These are phyloP conservation scores for Tuber umbilicatum DNA, from an alignment of 495 filamentous ascomycete species.

Conservation along the genomic window DNA sequence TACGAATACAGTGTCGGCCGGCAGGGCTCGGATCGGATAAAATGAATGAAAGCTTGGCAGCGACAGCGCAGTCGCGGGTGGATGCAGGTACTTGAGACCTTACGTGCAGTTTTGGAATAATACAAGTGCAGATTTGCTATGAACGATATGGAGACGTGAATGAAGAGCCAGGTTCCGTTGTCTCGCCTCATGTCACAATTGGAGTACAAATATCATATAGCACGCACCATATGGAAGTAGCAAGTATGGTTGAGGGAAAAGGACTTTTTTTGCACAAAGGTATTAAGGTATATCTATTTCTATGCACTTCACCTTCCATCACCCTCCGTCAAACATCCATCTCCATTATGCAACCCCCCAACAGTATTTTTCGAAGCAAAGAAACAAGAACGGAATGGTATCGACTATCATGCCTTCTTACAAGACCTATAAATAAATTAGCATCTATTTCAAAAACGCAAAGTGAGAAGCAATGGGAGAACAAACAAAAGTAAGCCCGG, in stretches of 20 bases:
- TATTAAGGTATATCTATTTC: slow-evolving; percentile 4
- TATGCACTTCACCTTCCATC: neutral
- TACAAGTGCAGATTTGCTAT: neutral
- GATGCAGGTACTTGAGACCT: neutral
- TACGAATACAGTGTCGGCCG: too few species aligned
- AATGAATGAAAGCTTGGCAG: neutral
- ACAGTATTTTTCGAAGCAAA: neutral
- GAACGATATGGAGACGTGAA: neutral
- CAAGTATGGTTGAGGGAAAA: neutral
- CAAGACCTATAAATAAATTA: neutral
- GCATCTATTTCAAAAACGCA: neutral
- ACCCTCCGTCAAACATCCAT: neutral
- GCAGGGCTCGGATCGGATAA: neutral
- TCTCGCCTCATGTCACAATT: neutral
- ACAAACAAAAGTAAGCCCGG: slow-evolving; percentile 38
- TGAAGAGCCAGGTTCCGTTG: neutral
- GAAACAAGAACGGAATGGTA: neutral
- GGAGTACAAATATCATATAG: neutral
- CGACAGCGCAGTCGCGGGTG: too few species aligned
- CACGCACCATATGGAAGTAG: neutral
- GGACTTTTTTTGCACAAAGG: neutral
- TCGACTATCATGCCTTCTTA: neutral
- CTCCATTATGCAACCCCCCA: neutral
- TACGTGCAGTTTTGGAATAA: neutral
- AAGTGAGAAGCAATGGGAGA: neutral